A percentile compares a stretch with the other conserved stretches of the same genome.
Evolutionary conservation across 2,329 filamentous ascomycete genomes (phyloP).

Genomic region (Fusarium nurragi): DNA sequence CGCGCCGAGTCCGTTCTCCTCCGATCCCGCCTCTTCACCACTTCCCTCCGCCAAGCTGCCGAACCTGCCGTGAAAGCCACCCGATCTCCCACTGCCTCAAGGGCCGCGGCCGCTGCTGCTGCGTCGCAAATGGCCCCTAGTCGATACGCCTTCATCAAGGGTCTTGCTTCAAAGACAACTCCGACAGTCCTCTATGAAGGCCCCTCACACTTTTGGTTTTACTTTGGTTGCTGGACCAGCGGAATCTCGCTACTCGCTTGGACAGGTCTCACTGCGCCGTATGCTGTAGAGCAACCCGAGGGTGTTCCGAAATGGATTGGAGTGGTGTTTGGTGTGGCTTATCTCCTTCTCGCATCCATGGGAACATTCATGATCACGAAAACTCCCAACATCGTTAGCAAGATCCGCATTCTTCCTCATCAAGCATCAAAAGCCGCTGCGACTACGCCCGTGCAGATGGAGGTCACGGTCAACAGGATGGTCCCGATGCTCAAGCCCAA

Average conservation of each 20-base stretch:
- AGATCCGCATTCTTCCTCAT: constrained; percentile 64
- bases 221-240: constrained; percentile 67
- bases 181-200: constrained; percentile 71
- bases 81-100: constrained; percentile 20
- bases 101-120: constrained; percentile 19
- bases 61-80: constrained; percentile 28
- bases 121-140: constrained; percentile 38
- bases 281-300: constrained; percentile 53
- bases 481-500: constrained; percentile 59
- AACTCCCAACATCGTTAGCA: constrained; percentile 65
- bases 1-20: constrained; percentile 35
- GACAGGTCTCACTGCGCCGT: constrained; percentile 49
- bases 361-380: constrained; percentile 68
- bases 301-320: constrained; percentile 66
- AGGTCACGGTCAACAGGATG: constrained; percentile 62
- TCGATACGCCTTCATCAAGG: constrained; percentile 60
- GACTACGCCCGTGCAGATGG: constrained; percentile 55
- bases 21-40: constrained; percentile 45
- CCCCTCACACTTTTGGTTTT: constrained; percentile 70
- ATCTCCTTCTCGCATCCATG: constrained; percentile 67
- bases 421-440: constrained; percentile 30
- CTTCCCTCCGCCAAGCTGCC: constrained; percentile 41
- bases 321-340: constrained; percentile 65
- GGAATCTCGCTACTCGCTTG: constrained; percentile 55
- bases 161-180: constrained; percentile 63